Base-by-base conservation (phyloP, 176 grass and related monocot genomes). In the Oryza glumipatula region DNA sequence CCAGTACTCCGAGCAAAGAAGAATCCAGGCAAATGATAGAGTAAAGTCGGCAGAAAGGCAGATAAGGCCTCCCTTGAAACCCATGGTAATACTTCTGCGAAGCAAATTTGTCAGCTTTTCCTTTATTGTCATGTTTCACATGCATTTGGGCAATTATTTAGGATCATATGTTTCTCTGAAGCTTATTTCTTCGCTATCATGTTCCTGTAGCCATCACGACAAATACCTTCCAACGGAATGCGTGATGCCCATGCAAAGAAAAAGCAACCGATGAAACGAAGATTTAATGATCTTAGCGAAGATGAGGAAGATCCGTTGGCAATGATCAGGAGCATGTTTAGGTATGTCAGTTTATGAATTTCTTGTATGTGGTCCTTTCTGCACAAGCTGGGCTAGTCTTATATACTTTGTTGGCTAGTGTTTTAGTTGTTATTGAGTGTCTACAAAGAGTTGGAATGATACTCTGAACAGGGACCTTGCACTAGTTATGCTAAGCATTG, bases 291-390 rank as follows among this genome's bases (percentile, higher is more conserved):
- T 0, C 91, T 94, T 35, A 41, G 76, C 14, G 96, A 98, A 7
- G 89, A 89, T 16, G 96, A 90, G 77, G 87, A 87, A 58, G 84
- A 89, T 10, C 70, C 89, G 14, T 68, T 94, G 49, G 88, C 73
- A 77, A 89, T 98, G 91, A 93, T 99, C 46, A 84, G 96, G 82
- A 90, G 83, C 49, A 90, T 95, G 89, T 90, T 95, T 22, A 71
- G 90, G 94, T 95, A 93, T 81, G 85, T 23, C 43, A 65, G 56
- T 51, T 12, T 28, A 43, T 69, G 66, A 26, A 70, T 70, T 19
- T 93, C 22, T 79, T 68, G n/a, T 70, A 61, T 63, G 19, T 65
- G 64, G 12, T 49, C 51, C 17, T 66, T 74, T 28, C 4, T 61
- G 15, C 75, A 16, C 28, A 51, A 63, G 47, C 38, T 39, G 15